A percentile compares a stretch with the other conserved stretches of the same genome.
Conservation (phyloP, 768 basidiomycete species). For the Hysterangium stoloniferum region DNA sequence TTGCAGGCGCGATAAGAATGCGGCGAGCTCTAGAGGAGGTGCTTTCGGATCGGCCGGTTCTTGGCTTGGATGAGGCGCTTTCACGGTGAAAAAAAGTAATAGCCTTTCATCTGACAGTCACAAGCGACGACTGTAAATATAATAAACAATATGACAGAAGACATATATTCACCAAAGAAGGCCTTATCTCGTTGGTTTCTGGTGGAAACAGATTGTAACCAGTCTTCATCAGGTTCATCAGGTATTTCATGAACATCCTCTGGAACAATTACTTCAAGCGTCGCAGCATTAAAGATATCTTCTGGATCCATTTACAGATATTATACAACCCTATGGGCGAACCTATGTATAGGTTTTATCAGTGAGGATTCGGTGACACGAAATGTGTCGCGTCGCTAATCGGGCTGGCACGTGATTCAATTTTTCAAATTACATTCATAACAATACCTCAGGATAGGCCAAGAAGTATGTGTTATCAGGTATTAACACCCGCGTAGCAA, state of each 20-base stretch:
- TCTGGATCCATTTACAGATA: too few species aligned
- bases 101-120: constrained; percentile 29
- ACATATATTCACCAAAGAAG: constrained; percentile 58
- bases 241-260: constrained; percentile 49
- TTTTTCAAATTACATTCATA: too few species aligned
- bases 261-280: constrained; percentile 57
- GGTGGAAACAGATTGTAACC: constrained; percentile 41
- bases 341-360: too few species aligned
- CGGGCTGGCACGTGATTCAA: too few species aligned
- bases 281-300: constrained; percentile 50
- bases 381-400: too few species aligned
- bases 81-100: constrained; percentile 25
- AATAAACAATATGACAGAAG: constrained; percentile 16
- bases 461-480: too few species aligned
- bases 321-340: too few species aligned
- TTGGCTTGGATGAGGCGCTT: constrained; percentile 18
- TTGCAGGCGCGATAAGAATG: constrained; percentile 63
- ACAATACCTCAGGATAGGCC: too few species aligned
- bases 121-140: constrained; percentile 46
- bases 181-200: constrained; percentile 46
- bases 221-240: constrained; percentile 35
- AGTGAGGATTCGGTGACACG: too few species aligned
- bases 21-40: constrained; percentile 35
- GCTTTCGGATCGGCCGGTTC: constrained; percentile 26
- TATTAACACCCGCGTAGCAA: too few species aligned